phyloP scores from a whole-genome alignment of 2,329 filamentous ascomycete species.

The Alternaria alternata region DNA sequence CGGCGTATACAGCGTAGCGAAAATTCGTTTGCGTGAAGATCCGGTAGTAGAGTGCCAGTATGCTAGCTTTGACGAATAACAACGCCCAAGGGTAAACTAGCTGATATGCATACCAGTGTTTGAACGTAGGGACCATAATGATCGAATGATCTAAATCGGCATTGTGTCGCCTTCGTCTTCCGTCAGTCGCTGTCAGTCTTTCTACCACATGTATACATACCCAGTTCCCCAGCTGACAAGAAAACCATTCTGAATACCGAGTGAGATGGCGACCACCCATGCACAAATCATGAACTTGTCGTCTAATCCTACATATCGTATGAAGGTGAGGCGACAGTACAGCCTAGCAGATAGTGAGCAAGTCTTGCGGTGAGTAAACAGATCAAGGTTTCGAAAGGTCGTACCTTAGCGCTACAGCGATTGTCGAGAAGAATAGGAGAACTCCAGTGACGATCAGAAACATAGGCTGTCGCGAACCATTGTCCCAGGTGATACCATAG shows the following conservation, averaged over 20 bases:
- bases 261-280: background rate
- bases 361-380: background rate
- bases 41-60: constrained; percentile 33
- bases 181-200: background rate
- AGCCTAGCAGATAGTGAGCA: constrained; percentile 13
- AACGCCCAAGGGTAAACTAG: constrained; percentile 33
- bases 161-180: background rate
- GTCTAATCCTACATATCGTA: constrained; percentile 24
- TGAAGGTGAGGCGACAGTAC: constrained; percentile 20
- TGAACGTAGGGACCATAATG: background rate
- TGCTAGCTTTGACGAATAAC: constrained; percentile 32
- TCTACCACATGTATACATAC: background rate
- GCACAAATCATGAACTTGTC: constrained; percentile 29
- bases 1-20: constrained; percentile 13
- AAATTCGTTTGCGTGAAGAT: constrained; percentile 27
- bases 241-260: background rate
- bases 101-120: constrained; percentile 31
- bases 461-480: constrained; percentile 31
- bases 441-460: constrained; percentile 23
- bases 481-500: constrained; percentile 18
- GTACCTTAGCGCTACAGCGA: constrained; percentile 1
- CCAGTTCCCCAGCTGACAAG: background rate
- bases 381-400: no score
- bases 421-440: constrained; percentile 21
- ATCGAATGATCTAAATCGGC: background rate